phyloP scores from a whole-genome alignment of 768 basidiomycete genomes.

The Boletus subparvulus region DNA sequence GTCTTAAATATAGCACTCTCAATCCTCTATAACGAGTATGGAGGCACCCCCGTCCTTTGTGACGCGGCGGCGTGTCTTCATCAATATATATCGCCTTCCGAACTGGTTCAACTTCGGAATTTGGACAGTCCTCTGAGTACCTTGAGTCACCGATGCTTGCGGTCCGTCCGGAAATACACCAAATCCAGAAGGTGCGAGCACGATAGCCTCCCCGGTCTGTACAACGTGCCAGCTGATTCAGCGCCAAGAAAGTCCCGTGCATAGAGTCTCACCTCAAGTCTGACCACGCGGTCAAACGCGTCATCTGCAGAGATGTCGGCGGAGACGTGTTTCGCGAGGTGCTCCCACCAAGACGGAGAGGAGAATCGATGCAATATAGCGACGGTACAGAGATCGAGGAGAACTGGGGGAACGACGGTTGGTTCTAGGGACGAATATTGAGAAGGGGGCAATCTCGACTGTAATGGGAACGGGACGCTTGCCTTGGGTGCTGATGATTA shows the following conservation, averaged over 20 bases:
- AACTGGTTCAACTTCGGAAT: conserved; percentile 43
- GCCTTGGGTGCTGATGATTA: conserved; percentile 78
- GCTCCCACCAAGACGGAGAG: conserved; percentile 74
- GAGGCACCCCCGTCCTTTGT: conserved; percentile 68
- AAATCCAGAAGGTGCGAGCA: conserved; percentile 65
- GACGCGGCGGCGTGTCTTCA: conserved; percentile 61
- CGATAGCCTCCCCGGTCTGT: conserved; percentile 70
- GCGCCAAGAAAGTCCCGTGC: not conserved
- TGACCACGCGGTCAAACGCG: conserved; percentile 66
- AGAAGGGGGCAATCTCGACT: no score
- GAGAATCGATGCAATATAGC: conserved; percentile 73
- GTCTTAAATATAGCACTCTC: not conserved
- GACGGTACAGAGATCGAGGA: conserved; percentile 66
- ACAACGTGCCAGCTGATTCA: not conserved
- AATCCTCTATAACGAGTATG: conserved; percentile 39
- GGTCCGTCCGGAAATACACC: conserved; percentile 37
- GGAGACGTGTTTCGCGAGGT: conserved; percentile 64
- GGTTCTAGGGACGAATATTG: conserved; percentile 48
- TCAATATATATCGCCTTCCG: conserved; percentile 56
- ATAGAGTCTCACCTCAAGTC: conserved; percentile 48
- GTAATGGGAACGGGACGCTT: conserved; percentile 1
- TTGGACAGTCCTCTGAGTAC: conserved; percentile 8
- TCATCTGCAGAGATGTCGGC: conserved; percentile 58
- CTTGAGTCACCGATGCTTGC: conserved; percentile 1
- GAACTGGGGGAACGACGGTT: conserved; percentile 64